Evolutionary conservation across 257 asterid genomes (phyloP), one percentile per base, ranked within the genome.

Genomic region (Solanum sejunctum): DNA sequence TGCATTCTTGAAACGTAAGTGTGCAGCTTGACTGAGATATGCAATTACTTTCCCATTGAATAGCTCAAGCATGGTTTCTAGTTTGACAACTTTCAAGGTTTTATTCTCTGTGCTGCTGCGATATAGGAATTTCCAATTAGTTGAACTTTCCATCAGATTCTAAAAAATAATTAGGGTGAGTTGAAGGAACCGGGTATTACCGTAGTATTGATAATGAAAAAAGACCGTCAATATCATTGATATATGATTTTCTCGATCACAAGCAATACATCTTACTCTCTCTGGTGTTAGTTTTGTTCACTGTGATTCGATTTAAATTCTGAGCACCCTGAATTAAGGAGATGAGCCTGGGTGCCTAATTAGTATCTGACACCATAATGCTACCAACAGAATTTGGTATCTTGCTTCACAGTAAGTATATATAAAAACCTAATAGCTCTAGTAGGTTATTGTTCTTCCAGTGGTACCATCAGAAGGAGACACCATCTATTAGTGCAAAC

Each of bases 1-100:
- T 77, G 93, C 89, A 13, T 94, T 91, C 85, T 90, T 93, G 85
- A 94, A 94, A 87, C 97, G 98, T 93, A 90, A 90, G 97, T 80
- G 51, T 64, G 61, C 55, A 10, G 55, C 23, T 21, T 77, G 58
- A 81, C 84, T 41, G 43, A 36, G 45, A 36, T 58, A 8, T 69
- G 45, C 63, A 11, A 56, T 41, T 70, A 45, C 49, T 86, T 66
- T 61, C 60, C 64, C 32, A 21, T 32, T 66, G 52, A 26, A n/a
- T 82, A 47, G 79, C 58, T 80, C 84, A 57, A 32, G 28, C 51
- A 61, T 61, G 47, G 10, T 71, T 11, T 49, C 3, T 1, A 23
- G 61, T 73, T 47, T 45, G 58, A 1, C 60, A 21, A 26, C 9
- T 28, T 70, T 26, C n/a, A 8, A 77, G 82, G 23, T 32, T 49